Evolutionary conservation across 1,139 yeast genomes (phyloP).

Genomic region (Nakaseomyces delphensis): DNA sequence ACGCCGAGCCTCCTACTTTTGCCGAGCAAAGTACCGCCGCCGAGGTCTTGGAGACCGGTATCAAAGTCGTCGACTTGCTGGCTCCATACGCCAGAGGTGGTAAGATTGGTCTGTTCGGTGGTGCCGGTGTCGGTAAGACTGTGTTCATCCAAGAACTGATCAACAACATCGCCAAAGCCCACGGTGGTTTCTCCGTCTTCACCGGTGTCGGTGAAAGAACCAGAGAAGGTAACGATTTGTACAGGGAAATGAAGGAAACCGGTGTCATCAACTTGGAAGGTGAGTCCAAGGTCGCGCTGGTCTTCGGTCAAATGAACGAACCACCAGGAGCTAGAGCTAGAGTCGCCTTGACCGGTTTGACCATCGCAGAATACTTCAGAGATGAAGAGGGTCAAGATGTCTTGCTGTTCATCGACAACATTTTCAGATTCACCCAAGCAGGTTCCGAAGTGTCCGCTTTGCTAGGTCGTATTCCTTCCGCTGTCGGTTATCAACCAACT

Average conservation of each 20-base stretch:
- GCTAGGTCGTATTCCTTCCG: constrained; percentile 99
- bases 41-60: constrained; percentile 98
- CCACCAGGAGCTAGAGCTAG: constrained; percentile 99
- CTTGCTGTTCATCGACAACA: constrained; percentile 97
- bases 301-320: constrained; percentile 99
- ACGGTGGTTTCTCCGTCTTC: constrained; percentile 99
- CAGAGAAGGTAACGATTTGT: constrained; percentile 99
- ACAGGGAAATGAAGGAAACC: constrained; percentile 99
- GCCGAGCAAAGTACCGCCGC: constrained; percentile 96
- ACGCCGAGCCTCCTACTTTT: constrained; percentile 94
- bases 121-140: constrained; percentile 99
- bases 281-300: constrained; percentile 98
- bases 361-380: constrained; percentile 99
- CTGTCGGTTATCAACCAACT: constrained; percentile 99
- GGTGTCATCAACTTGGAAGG: constrained; percentile 99
- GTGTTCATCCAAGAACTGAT: constrained; percentile 99
- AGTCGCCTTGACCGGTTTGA: constrained; percentile 99
- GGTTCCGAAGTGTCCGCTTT: constrained; percentile 99
- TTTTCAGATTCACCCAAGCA: constrained; percentile 99
- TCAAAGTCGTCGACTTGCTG: constrained; percentile 97
- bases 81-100: constrained; percentile 99
- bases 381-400: constrained; percentile 99
- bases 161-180: constrained; percentile 99
- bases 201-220: constrained; percentile 99
- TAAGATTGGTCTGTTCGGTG: constrained; percentile 99